Evolutionary conservation across 495 filamentous ascomycete genomes (phyloP).

Genomic region (Cudoniella acicularis): DNA sequence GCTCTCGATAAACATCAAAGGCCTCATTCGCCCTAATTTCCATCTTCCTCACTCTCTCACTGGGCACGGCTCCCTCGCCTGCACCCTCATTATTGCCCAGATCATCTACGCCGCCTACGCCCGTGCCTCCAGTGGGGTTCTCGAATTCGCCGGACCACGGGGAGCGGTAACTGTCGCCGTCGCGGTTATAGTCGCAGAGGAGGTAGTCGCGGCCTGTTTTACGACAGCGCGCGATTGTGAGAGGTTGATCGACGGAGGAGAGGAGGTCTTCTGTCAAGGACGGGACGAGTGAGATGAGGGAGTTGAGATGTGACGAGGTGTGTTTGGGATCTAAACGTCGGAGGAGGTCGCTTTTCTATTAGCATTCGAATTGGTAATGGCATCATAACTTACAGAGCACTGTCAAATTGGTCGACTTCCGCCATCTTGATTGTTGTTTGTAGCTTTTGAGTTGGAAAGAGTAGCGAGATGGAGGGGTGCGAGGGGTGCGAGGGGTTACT

Average conservation of each 20-base stretch:
- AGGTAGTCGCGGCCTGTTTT: slow-evolving; percentile 93
- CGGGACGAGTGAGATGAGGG: slow-evolving; percentile 80
- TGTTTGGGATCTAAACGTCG: slow-evolving; percentile 93
- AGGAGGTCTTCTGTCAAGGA: slow-evolving; percentile 96
- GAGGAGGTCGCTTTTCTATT: slow-evolving; percentile 78
- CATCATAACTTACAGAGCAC: slow-evolving; percentile 64
- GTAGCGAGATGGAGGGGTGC: slow-evolving; percentile 14
- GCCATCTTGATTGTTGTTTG: slow-evolving; percentile 18
- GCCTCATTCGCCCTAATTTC: slow-evolving; percentile 92
- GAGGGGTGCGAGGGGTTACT: not conserved
- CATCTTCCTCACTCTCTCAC: slow-evolving; percentile 85
- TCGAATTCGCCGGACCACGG: slow-evolving; percentile 99
- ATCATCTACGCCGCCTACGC: slow-evolving; percentile 47
- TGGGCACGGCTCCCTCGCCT: slow-evolving; percentile 68
- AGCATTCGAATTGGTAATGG: slow-evolving; percentile 5
- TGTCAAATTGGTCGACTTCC: slow-evolving; percentile 62
- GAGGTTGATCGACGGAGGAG: slow-evolving; percentile 92
- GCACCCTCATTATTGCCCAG: slow-evolving; percentile 43
- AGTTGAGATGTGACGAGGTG: slow-evolving; percentile 77
- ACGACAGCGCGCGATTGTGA: slow-evolving; percentile 77
- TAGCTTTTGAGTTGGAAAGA: not conserved
- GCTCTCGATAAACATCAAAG: slow-evolving; percentile 93
- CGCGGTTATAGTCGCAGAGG: slow-evolving; percentile 98
- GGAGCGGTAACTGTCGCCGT: slow-evolving; percentile 93
- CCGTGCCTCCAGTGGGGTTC: slow-evolving; percentile 59